Conservation (phyloP, 805 yeast genomes). For the Saccharomycopsis capsularis region DNA sequence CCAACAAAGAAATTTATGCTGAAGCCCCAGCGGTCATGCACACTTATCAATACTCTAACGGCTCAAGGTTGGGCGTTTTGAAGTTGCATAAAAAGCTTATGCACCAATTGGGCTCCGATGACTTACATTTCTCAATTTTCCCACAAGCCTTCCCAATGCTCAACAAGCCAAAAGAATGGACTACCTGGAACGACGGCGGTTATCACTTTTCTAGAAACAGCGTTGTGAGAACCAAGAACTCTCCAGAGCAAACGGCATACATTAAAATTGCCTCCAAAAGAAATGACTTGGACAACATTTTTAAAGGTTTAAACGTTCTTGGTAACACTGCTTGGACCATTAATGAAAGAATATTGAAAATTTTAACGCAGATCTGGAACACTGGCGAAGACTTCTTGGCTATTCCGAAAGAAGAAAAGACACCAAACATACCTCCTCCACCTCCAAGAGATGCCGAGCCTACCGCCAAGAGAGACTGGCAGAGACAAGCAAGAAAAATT, state of each 20-base stretch:
- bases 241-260: constrained; percentile 87
- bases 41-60: constrained; percentile 72
- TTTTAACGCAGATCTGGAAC: constrained; percentile 81
- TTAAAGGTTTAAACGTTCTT: constrained; percentile 74
- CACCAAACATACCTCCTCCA: constrained; percentile 43
- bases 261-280: constrained; percentile 75
- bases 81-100: constrained; percentile 66
- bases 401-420: constrained; percentile 52
- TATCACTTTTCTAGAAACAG: constrained; percentile 57
- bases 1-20: constrained; percentile 59
- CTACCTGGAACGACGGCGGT: constrained; percentile 76
- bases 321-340: constrained; percentile 93
- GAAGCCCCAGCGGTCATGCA: constrained; percentile 88
- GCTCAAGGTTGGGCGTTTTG: constrained; percentile 75
- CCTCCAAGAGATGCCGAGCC: constrained; percentile 73
- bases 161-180: constrained; percentile 86
- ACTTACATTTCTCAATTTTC: constrained; percentile 56
- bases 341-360: constrained; percentile 59
- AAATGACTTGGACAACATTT: constrained; percentile 57
- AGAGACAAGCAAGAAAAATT: constrained; percentile 47
- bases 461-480: constrained; percentile 58
- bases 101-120: constrained; percentile 58
- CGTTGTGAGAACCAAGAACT: constrained; percentile 70
- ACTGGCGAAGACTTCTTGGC: constrained; percentile 67
- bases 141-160: constrained; percentile 94